phyloP scores from a whole-genome alignment of 768 basidiomycete genomes.

The Amanita molliuscula region DNA sequence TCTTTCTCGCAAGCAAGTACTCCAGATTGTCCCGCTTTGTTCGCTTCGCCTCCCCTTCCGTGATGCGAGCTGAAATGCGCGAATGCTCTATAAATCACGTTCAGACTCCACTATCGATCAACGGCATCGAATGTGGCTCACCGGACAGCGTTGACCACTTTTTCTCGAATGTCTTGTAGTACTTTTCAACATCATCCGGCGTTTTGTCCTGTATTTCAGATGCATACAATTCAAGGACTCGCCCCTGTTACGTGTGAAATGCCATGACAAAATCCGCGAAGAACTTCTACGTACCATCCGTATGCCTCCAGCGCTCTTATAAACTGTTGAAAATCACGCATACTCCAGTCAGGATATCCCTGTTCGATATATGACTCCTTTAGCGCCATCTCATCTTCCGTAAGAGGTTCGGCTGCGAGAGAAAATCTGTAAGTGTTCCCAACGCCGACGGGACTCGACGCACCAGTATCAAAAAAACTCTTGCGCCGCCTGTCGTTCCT shows the following conservation, averaged over 20 bases:
- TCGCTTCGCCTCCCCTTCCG: conserved; percentile 84
- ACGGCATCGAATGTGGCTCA: conserved; percentile 19
- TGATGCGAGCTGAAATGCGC: conserved; percentile 73
- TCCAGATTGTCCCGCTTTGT: conserved; percentile 78
- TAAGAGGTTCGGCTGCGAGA: conserved; percentile 70
- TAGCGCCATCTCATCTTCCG: conserved; percentile 73
- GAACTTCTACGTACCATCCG: conserved; percentile 52
- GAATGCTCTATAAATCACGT: conserved; percentile 49
- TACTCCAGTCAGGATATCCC: conserved; percentile 88
- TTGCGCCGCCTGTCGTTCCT: conserved; percentile 70
- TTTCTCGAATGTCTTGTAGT: conserved; percentile 80
- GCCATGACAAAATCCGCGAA: neutral
- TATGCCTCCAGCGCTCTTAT: conserved; percentile 54
- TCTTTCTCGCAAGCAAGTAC: conserved; percentile 71
- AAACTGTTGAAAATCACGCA: conserved; percentile 90
- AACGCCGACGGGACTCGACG: neutral
- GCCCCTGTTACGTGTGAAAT: conserved; percentile 29
- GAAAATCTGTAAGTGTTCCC: neutral
- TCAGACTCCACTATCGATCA: neutral
- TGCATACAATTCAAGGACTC: conserved; percentile 60
- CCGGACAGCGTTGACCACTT: conserved; percentile 82
- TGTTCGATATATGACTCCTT: conserved; percentile 70
- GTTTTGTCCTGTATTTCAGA: conserved; percentile 81
- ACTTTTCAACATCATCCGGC: conserved; percentile 63
- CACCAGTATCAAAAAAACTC: conserved; percentile 83